Base-by-base conservation (phyloP, 2,329 filamentous ascomycete species). In the Ascocoryne sarcoides region DNA sequence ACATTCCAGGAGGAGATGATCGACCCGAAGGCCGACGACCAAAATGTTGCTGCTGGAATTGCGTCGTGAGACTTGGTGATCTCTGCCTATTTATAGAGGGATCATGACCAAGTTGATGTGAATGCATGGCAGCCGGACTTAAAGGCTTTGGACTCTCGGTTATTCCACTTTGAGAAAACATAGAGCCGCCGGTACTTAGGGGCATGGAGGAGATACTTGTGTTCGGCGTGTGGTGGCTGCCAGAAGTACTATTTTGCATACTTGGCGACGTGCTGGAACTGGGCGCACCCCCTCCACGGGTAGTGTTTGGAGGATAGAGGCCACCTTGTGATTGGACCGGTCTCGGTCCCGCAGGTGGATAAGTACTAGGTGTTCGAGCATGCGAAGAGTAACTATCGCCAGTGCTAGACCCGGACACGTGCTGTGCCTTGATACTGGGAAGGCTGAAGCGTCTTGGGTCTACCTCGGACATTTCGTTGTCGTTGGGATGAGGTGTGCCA, bases 121-220 rank as follows among this genome's bases (percentile, higher is more conserved):
- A 57, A 45, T 70, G 66, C 47, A 68, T 65, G 42, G 68, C 56
- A 12, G 45, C 68, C 14, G 83, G 82, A 45, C 81, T 88, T 30
- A 94, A 68, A 3, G 88, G 82, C 57, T 89, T 93, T 0, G 88
- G 87, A 50, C 85, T 93, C 61, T 95, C 87, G 3, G 84, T 92
- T 67, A 94, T 84, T 39, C 65, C 64, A 39, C 75, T 73, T 48
- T 87, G 79, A 7, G 78, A 73, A 58, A 86, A 93, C 49, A 88
- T 73, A 14, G 67, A 50, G 54, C 62, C 41, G 37, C 65, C 65
- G 31, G 65, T 62, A 38, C 63, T 64, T 19, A 70, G 57, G 5
- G 70, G 65, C 37, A 69, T 52, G 10, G 69, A 70, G 3, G 70
- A 68, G 23, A 71, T 62, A 52, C 67, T 73, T 9, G 69, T 66